A percentile compares a stretch with the other conserved stretches of the same genome.
phyloP scores from a whole-genome alignment of 192 early-diverging fungal genomes.

The Linnemannia exigua region DNA sequence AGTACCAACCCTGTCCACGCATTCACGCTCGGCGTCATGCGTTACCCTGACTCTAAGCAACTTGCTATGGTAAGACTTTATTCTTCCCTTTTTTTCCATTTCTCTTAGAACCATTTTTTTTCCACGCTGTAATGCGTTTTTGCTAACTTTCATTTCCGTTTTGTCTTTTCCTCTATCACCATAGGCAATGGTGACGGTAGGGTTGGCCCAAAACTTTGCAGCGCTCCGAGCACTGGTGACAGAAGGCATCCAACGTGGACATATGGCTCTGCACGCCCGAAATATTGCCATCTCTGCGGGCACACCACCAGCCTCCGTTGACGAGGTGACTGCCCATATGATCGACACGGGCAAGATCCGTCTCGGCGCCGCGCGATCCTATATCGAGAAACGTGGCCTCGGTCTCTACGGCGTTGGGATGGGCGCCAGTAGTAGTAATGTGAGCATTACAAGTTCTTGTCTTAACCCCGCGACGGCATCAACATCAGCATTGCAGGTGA shows the following conservation, averaged over 20 bases:
- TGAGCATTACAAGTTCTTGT: neutral
- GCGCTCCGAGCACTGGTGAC: constrained; percentile 78
- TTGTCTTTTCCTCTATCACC: neutral
- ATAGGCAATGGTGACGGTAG: constrained; percentile 74
- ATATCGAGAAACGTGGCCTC: constrained; percentile 66
- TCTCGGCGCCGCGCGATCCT: constrained; percentile 70
- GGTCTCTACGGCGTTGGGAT: constrained; percentile 36
- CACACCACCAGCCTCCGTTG: constrained; percentile 74
- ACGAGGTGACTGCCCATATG: constrained; percentile 78
- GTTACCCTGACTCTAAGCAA: constrained; percentile 71
- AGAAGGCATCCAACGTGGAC: constrained; percentile 83
- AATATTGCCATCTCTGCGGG: constrained; percentile 81
- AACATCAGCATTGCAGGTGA: neutral
- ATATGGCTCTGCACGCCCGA: constrained; percentile 73
- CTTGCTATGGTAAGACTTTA: constrained; percentile 66
- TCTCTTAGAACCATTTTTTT: neutral
- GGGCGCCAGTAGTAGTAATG: constrained; percentile 22
- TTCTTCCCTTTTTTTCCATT: neutral
- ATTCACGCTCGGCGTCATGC: constrained; percentile 76
- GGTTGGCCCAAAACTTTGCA: constrained; percentile 87
- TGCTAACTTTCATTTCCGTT: neutral
- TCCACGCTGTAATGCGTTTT: neutral
- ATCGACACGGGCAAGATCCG: constrained; percentile 75
- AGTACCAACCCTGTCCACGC: constrained; percentile 79
- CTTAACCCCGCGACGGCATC: too few relatives aligned